These are phyloP conservation scores for Arachnomyces sp. DNA, from an alignment of 2,329 filamentous ascomycete species.

Conservation along the genomic window DNA sequence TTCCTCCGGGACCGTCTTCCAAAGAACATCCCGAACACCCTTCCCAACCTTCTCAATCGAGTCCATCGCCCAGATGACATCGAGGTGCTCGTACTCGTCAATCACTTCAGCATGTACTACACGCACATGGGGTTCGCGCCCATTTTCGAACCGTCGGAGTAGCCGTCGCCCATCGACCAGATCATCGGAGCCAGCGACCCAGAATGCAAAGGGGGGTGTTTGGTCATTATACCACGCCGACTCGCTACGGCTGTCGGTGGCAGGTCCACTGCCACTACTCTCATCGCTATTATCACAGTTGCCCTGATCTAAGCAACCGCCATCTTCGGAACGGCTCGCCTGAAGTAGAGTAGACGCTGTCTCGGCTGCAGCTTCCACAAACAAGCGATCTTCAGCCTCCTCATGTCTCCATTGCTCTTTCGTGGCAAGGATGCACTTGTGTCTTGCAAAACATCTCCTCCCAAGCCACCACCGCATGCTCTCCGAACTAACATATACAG, in stretches of 20 bases:
- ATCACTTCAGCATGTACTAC: constrained; percentile 78
- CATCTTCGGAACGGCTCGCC: not conserved
- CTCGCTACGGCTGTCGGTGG: constrained; percentile 20
- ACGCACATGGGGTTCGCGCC: constrained; percentile 71
- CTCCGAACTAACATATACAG: constrained; percentile 82
- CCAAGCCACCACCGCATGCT: constrained; percentile 96
- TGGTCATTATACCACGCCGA: constrained; percentile 73
- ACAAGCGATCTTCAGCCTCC: constrained; percentile 26
- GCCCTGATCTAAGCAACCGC: not conserved
- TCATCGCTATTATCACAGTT: constrained; percentile 2
- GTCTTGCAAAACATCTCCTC: constrained; percentile 71
- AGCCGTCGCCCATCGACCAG: constrained; percentile 76
- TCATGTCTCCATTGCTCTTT: constrained; percentile 63
- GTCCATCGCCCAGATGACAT: constrained; percentile 93
- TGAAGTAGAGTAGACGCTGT: constrained; percentile 11
- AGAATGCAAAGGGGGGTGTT: constrained; percentile 77
- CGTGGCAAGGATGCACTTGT: constrained; percentile 81
- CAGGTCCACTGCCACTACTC: constrained; percentile 1
- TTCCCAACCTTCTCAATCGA: constrained; percentile 72
- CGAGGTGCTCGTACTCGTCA: constrained; percentile 83
- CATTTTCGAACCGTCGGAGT: constrained; percentile 64
- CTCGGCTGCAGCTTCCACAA: constrained; percentile 14
- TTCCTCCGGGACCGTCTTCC: constrained; percentile 60
- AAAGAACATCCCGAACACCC: constrained; percentile 74
- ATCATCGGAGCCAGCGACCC: constrained; percentile 76